phyloP scores from a whole-genome alignment of 2,329 filamentous ascomycete genomes.

The Phialemoniopsis sp. region DNA sequence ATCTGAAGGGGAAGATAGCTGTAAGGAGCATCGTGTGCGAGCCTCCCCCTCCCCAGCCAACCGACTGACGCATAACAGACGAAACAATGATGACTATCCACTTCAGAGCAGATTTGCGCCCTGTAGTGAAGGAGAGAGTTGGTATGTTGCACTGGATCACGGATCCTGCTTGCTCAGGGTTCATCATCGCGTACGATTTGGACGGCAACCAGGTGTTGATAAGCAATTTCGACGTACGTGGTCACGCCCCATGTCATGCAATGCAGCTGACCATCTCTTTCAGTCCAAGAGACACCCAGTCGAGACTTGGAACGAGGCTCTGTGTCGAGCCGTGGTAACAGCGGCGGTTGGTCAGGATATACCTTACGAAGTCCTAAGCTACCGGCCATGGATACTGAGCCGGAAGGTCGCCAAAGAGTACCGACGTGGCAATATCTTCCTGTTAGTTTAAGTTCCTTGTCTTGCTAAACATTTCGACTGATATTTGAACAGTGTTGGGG shows the following conservation, averaged over 20 bases:
- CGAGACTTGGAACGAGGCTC: slow-evolving; percentile 25
- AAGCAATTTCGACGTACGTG: slow-evolving; percentile 34
- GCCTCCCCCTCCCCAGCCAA: not conserved
- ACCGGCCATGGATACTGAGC: slow-evolving; percentile 33
- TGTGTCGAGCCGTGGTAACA: slow-evolving; percentile 23
- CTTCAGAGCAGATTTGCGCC: slow-evolving; percentile 32
- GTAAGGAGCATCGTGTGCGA: slow-evolving; percentile 14
- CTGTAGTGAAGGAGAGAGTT: slow-evolving; percentile 27
- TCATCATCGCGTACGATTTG: slow-evolving; percentile 38
- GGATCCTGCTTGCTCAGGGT: slow-evolving; percentile 34
- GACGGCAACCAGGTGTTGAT: slow-evolving; percentile 35
- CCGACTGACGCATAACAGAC: slow-evolving; percentile 16
- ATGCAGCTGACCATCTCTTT: not conserved
- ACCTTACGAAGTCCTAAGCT: slow-evolving; percentile 31
- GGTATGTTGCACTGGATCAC: slow-evolving; percentile 41
- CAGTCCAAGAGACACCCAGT: slow-evolving; percentile 26
- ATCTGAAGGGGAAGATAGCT: slow-evolving; percentile 35
- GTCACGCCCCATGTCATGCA: too few species aligned
- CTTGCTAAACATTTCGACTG: too few species aligned
- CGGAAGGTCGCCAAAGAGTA: slow-evolving; percentile 33
- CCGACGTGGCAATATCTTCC: slow-evolving; percentile 25
- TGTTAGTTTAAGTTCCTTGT: too few species aligned
- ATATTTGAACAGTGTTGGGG: slow-evolving; percentile 17
- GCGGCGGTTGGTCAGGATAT: slow-evolving; percentile 25
- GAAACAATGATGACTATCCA: slow-evolving; percentile 44